Conservation (phyloP, 2,329 filamentous ascomycete species). For the Neopestalotiopsis sp. region DNA sequence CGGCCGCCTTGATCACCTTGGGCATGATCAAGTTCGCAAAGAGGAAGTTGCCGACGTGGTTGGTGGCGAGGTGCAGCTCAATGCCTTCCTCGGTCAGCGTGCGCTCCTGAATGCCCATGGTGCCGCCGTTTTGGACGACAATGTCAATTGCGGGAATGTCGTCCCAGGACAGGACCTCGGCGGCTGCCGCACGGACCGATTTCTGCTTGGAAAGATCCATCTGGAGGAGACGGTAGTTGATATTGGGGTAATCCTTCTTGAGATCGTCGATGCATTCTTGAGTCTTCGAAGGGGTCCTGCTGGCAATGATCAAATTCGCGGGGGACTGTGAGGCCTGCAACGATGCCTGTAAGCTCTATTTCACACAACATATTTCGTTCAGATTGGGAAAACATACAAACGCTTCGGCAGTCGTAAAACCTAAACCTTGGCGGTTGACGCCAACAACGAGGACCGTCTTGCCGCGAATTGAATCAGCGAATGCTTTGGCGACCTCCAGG, state of each 20-base stretch:
- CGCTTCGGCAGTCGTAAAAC: conserved; percentile 39
- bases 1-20: conserved; percentile 29
- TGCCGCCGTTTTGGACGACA: conserved; percentile 42
- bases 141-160: conserved; percentile 34
- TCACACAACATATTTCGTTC: background rate
- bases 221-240: conserved; percentile 38
- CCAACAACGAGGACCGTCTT: conserved; percentile 45
- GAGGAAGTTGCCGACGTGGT: conserved; percentile 41
- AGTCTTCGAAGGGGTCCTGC: conserved; percentile 39
- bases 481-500: conserved; percentile 44
- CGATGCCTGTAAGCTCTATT: background rate
- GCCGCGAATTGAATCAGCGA: conserved; percentile 38
- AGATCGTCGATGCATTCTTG: conserved; percentile 35
- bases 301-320: conserved; percentile 40
- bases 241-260: conserved; percentile 31
- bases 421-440: conserved; percentile 41
- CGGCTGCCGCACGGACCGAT: conserved; percentile 43
- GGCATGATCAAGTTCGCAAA: conserved; percentile 34
- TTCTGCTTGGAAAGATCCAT: conserved; percentile 45
- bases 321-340: conserved; percentile 37
- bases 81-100: conserved; percentile 35
- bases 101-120: conserved; percentile 45
- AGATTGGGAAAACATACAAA: conserved; percentile 35
- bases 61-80: conserved; percentile 40
- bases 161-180: conserved; percentile 32